Conservation (phyloP, 2,329 filamentous ascomycete genomes). For the Trichoderma koningii region DNA sequence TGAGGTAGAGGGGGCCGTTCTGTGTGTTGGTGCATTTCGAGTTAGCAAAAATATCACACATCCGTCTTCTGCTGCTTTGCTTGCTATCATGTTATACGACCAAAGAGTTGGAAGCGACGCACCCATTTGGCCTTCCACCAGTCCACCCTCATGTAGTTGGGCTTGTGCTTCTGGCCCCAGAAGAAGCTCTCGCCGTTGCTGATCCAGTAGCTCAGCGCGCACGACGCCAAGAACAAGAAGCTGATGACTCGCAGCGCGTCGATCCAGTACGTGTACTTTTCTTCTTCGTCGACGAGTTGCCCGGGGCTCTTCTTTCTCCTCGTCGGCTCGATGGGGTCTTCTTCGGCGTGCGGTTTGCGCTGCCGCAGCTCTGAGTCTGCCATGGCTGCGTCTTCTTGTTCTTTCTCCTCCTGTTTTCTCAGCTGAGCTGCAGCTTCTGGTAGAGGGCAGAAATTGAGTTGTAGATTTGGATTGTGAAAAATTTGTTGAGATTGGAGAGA, state of each 20-base stretch:
- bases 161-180: slow-evolving; percentile 64
- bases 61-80: no score
- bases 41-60: slow-evolving; percentile 1
- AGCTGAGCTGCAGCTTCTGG: background rate
- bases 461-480: background rate
- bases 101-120: no score
- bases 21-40: slow-evolving; percentile 33
- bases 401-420: no score
- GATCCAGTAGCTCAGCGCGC: slow-evolving; percentile 73
- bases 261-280: slow-evolving; percentile 61
- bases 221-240: slow-evolving; percentile 66
- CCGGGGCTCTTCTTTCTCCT: slow-evolving; percentile 28
- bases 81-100: no score
- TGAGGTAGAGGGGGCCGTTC: slow-evolving; percentile 67
- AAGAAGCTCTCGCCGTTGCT: slow-evolving; percentile 69
- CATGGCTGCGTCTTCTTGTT: slow-evolving; percentile 35
- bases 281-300: slow-evolving; percentile 40
- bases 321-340: slow-evolving; percentile 34
- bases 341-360: slow-evolving; percentile 43
- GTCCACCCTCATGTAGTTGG: slow-evolving; percentile 62
- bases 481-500: background rate
- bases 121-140: slow-evolving; percentile 65
- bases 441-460: background rate
- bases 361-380: slow-evolving; percentile 48
- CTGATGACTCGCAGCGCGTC: slow-evolving; percentile 70